Evolutionary conservation across 1,284 basidiomycete species (phyloP).

Genomic region (Sporisorium scitamineum): DNA sequence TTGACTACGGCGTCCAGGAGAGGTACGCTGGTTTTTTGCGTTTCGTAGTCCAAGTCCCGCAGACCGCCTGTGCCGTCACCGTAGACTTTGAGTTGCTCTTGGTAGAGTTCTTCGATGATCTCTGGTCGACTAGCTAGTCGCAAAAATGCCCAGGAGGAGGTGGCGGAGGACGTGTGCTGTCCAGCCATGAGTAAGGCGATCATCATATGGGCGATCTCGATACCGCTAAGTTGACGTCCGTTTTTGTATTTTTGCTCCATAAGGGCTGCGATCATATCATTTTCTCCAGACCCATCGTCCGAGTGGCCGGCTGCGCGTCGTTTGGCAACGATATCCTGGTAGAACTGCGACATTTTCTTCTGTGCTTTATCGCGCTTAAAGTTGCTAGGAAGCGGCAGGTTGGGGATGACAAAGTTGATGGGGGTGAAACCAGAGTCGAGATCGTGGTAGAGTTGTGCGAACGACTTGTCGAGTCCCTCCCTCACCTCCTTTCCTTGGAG

Average conservation of each 20-base stretch:
- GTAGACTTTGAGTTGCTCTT: conserved; percentile 89
- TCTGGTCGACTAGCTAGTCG: conserved; percentile 86
- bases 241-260: conserved; percentile 87
- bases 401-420: conserved; percentile 88
- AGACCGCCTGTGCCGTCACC: conserved; percentile 77
- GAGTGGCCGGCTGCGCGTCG: conserved; percentile 73
- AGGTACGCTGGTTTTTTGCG: conserved; percentile 80
- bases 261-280: conserved; percentile 93
- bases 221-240: conserved; percentile 82
- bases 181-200: conserved; percentile 78
- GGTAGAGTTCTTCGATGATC: conserved; percentile 75
- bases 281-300: conserved; percentile 71
- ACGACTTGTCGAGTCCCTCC: conserved; percentile 81
- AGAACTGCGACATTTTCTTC: conserved; percentile 93
- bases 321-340: conserved; percentile 85
- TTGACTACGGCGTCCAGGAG: conserved; percentile 89
- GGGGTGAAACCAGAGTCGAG: conserved; percentile 79
- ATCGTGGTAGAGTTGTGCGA: conserved; percentile 87
- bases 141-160: conserved; percentile 88
- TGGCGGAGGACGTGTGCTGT: conserved; percentile 95
- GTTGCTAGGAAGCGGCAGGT: conserved; percentile 90
- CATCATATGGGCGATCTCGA: conserved; percentile 97
- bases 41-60: conserved; percentile 86
- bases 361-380: conserved; percentile 88
- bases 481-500: conserved; percentile 93